Conservation (phyloP, 441 rosid species). For the Erysimum cheiri region DNA sequence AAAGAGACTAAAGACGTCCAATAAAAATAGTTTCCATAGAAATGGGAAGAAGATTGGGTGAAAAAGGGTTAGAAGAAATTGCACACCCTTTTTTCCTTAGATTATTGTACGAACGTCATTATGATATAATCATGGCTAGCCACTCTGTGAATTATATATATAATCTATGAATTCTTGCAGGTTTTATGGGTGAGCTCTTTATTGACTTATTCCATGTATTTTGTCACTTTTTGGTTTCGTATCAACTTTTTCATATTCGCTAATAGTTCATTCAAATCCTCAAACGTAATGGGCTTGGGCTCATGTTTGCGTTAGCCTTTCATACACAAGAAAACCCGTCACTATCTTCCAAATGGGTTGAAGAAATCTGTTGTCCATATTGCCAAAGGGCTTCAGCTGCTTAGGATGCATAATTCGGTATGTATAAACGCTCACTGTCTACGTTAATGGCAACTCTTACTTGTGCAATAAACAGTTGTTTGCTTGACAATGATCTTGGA, state of each 20-base stretch:
- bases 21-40: background rate
- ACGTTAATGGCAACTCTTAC: background rate
- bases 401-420: background rate
- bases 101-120: constrained; percentile 3
- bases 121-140: constrained; percentile 11
- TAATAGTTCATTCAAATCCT: background rate
- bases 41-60: constrained; percentile 18
- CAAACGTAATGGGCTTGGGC: constrained; percentile 2
- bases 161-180: background rate
- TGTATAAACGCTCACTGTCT: background rate
- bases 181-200: background rate
- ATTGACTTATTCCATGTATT: background rate
- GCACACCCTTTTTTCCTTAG: constrained; percentile 5
- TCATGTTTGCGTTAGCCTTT: background rate
- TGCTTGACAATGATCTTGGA: constrained; percentile 4
- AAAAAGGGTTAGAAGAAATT: constrained; percentile 9
- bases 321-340: background rate
- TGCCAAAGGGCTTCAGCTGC: background rate
- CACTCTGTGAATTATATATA: background rate
- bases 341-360: background rate
- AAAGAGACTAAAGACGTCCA: background rate
- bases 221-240: background rate
- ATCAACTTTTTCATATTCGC: background rate
- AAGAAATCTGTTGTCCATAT: background rate
- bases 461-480: background rate